Evolutionary conservation across 2,329 filamentous ascomycete genomes (phyloP), one percentile per base, ranked within the genome.

Genomic region (Diaporthe ilicicola): DNA sequence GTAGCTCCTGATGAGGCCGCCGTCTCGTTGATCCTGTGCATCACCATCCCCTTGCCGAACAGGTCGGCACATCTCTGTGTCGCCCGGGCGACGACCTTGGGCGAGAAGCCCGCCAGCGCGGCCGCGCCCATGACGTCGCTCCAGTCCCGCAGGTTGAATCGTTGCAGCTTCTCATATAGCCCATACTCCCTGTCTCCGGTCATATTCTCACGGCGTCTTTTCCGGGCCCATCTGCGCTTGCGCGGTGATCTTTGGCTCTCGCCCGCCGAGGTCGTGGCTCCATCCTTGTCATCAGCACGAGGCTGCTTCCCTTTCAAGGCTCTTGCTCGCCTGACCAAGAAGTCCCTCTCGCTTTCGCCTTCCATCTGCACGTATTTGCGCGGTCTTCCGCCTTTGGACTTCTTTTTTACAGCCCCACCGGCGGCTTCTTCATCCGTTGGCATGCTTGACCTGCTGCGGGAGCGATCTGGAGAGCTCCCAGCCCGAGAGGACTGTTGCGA

Each of bases 41-140:
- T 85, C 2, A 84, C 81, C 88, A 96, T 94, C 29, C 87, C 84
- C 80, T 96, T 89, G 0, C 87, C 88, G 75, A 98, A 97, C 0
- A 97, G 83, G 55, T 88, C 84, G 2, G 92, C 89, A 76, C 95
- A 98, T 61, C 95, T 88, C 76, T 90, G 86, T 2, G 92, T 88
- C 0, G 94, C 88, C 37, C 93, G 88, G 66, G 90, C 87, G 15
- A 98, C 81, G 0, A 90, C 92, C 1, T 83, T 80, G 0, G 85
- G 80, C 1, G 92, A 84, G 81, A 94, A 95, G 0, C 93, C 94
- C 2, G 88, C 88, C 62, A 97, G 82, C 0, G 93, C 88, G 3
- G 95, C 95, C 0, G 94, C 86, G 0, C 93, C 93, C 34, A 98
- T 82, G 1, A 98, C 88, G 74, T 97, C 93, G 74, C 90, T 92